Percentiles rank a stretch among this genome's conserved stretches.
These are phyloP conservation scores for Gnomoniopsis sp. DNA, from an alignment of 2,329 filamentous ascomycete species.

Conservation along the genomic window DNA sequence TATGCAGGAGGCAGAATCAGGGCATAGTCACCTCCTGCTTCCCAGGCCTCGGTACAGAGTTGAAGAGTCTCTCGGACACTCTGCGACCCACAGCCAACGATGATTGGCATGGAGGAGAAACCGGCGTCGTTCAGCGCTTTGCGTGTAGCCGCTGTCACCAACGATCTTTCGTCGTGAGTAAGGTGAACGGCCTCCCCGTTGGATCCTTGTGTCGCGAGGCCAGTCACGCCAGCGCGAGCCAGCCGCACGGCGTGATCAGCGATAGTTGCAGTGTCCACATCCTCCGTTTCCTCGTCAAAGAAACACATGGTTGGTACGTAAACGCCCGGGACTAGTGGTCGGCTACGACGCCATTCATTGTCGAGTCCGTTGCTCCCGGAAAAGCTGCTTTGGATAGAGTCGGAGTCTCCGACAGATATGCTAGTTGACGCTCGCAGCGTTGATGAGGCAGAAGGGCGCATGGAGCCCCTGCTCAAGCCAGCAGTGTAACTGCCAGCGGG, in stretches of 20 bases:
- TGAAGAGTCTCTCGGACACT: constrained; percentile 71
- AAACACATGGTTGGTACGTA: constrained; percentile 75
- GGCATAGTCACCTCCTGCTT: constrained; percentile 70
- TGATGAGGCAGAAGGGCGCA: constrained; percentile 31
- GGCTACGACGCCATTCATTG: constrained; percentile 28
- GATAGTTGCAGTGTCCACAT: constrained; percentile 62
- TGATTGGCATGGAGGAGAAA: constrained; percentile 63
- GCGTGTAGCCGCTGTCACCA: constrained; percentile 67
- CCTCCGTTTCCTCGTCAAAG: constrained; percentile 62
- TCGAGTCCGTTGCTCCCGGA: constrained; percentile 36
- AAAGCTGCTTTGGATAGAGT: constrained; percentile 39
- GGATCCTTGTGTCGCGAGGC: constrained; percentile 74
- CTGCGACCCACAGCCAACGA: constrained; percentile 72
- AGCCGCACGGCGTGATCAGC: constrained; percentile 63
- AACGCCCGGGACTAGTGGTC: constrained; percentile 48
- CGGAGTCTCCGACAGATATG: constrained; percentile 27
- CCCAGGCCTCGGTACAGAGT: constrained; percentile 65
- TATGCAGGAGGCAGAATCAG: constrained; percentile 75
- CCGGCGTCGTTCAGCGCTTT: constrained; percentile 65
- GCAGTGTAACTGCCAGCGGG: constrained; percentile 42
- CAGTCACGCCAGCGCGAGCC: constrained; percentile 69
- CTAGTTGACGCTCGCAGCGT: constrained; percentile 25
- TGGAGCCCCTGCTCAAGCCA: constrained; percentile 35
- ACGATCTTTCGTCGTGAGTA: constrained; percentile 64
- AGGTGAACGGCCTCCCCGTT: constrained; percentile 83